Base-by-base conservation (phyloP, 306 rosid species). In the Acacia melanoxylon region DNA sequence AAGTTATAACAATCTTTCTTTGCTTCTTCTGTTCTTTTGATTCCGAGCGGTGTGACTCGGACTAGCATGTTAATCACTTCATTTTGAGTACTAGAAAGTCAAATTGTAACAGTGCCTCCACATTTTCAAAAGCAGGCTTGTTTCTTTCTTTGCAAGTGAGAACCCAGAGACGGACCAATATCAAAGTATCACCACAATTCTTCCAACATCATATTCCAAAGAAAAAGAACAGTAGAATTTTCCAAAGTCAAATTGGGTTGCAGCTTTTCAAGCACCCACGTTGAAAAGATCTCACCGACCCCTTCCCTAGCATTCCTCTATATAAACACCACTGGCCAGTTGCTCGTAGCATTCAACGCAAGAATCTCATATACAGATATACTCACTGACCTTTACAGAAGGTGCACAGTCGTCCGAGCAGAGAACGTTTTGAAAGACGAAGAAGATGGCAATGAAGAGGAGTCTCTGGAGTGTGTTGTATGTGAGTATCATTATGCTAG, bases 221-320 rank as follows among this genome's bases (percentile, higher is more conserved):
- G 31, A 44, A 63, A 44, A 68, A 16, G 72, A 46, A n/a, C 40
- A 19, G 41, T 44, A 74, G 46, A 37, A 75, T 56, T 52, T 12
- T 68, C 79, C 16, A 45, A 88, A 85, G 92, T 93, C 95, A 93
- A 88, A 88, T 81, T 13, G 59, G 74, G 75, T 31, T 51, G 80
- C 82, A 78, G 71, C 78, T 67, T 85, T 45, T 45, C 27, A 74
- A 75, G 72, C 78, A 75, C 86, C 88, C 89, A 84, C 79, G 46
- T 63, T 37, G 85, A 56, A 74, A 63, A 22, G 61, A 44, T 82
- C 71, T 46, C 90, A 87, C 88, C 92, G 86, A 76, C 84, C 83
- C 72, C 77, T 41, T 5, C 75, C 29, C 44, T 6, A 2, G 15
- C 41, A 29, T 59, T 65, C 81, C 78, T 79, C 27, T 62, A 83